phyloP scores from a whole-genome alignment of 2,329 filamentous ascomycete genomes.

The Claviceps arundinis region DNA sequence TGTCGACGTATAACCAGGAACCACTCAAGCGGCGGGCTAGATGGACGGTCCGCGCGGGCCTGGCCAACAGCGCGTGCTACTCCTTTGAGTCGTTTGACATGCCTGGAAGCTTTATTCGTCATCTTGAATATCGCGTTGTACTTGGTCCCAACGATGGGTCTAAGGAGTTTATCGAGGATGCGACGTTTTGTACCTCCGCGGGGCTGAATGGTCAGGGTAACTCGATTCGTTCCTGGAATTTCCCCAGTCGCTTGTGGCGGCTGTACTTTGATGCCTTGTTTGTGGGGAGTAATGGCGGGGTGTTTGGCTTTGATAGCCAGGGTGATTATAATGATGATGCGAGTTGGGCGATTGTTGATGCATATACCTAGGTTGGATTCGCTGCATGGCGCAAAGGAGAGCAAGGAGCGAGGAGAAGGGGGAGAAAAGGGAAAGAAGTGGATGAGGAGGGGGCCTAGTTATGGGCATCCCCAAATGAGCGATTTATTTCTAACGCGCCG shows the following conservation, averaged over 20 bases:
- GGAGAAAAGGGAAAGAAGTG: too few species aligned
- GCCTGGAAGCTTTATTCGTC: slow-evolving; percentile 44
- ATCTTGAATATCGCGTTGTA: slow-evolving; percentile 37
- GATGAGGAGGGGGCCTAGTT: too few species aligned
- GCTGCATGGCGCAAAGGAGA: neutral
- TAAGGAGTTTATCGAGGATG: slow-evolving; percentile 46
- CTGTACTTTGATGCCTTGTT: slow-evolving; percentile 26
- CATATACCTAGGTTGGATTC: neutral
- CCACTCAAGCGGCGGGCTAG: slow-evolving; percentile 37
- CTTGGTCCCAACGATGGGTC: slow-evolving; percentile 37
- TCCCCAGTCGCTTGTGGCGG: slow-evolving; percentile 45
- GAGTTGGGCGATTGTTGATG: neutral
- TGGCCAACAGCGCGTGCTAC: slow-evolving; percentile 42
- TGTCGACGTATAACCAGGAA: slow-evolving; percentile 35
- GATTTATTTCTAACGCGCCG: too few species aligned
- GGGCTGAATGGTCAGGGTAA: slow-evolving; percentile 37
- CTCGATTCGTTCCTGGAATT: slow-evolving; percentile 44
- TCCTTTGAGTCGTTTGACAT: slow-evolving; percentile 49
- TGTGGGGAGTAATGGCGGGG: neutral
- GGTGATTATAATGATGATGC: neutral
- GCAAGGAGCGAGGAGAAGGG: too few species aligned
- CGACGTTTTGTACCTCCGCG: slow-evolving; percentile 46
- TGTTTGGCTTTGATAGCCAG: neutral
- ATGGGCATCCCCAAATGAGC: too few species aligned
- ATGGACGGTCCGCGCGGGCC: slow-evolving; percentile 40